Evolutionary conservation across 345 rosid species (phyloP).

Genomic region (Pseudoturritis turrita): DNA sequence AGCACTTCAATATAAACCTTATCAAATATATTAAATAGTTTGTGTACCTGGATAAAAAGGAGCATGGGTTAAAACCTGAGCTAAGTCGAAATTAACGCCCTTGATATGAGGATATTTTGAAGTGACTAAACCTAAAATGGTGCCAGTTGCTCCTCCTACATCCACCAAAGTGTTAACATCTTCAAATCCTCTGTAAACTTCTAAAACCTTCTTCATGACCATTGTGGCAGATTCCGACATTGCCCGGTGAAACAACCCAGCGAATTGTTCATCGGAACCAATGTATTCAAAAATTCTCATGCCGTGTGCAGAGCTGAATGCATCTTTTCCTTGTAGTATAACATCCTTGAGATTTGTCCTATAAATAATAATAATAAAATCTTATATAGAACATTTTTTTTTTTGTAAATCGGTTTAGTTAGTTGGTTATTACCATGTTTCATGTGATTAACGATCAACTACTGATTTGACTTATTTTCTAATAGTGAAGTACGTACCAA

Average conservation of each 20-base stretch:
- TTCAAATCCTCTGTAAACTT: conserved; percentile 50
- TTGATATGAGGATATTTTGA: conserved; percentile 45
- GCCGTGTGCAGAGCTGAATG: conserved; percentile 54
- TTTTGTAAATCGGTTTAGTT: background rate
- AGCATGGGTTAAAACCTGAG: conserved; percentile 19
- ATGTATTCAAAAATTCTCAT: conserved; percentile 44
- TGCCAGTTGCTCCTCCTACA: conserved; percentile 63
- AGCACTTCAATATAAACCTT: background rate
- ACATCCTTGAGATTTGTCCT: conserved; percentile 46
- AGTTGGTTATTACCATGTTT: background rate
- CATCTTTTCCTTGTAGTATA: conserved; percentile 47
- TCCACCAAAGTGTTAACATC: conserved; percentile 46
- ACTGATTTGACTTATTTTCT: background rate
- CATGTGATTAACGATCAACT: background rate
- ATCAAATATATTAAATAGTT: background rate
- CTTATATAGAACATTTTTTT: background rate
- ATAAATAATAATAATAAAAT: background rate
- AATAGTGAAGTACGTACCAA: conserved; percentile 15
- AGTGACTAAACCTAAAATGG: conserved; percentile 34
- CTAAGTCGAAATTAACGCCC: conserved; percentile 46
- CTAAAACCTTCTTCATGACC: conserved; percentile 41
- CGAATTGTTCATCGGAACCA: conserved; percentile 35
- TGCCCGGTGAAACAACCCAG: conserved; percentile 38
- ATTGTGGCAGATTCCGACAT: conserved; percentile 43
- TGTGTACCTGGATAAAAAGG: conserved; percentile 26